These are phyloP conservation scores for Gossypium davidsonii DNA, from an alignment of 441 rosid species.

Conservation along the genomic window DNA sequence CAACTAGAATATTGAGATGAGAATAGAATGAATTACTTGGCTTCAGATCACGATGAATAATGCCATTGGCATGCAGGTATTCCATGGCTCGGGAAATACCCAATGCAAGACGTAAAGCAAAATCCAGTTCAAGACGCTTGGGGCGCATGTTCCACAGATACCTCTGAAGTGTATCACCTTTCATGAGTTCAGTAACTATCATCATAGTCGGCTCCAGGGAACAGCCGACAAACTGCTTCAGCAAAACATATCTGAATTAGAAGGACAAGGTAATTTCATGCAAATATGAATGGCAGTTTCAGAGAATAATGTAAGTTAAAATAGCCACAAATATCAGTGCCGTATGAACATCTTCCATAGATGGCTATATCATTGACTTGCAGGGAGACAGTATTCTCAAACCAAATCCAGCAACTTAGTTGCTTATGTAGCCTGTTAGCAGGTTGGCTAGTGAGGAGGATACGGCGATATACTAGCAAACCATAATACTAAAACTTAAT, in stretches of 20 bases:
- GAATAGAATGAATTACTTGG: slow-evolving; percentile 30
- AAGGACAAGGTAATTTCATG: background rate
- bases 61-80: slow-evolving; percentile 52
- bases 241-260: slow-evolving; percentile 11
- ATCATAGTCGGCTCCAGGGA: slow-evolving; percentile 47
- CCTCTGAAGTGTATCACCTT: slow-evolving; percentile 44
- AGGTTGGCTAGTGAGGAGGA: background rate
- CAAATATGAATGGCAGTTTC: background rate
- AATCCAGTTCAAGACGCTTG: slow-evolving; percentile 28
- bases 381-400: background rate
- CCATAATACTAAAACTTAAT: background rate
- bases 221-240: slow-evolving; percentile 53
- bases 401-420: background rate
- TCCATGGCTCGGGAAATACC: slow-evolving; percentile 65
- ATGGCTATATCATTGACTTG: background rate
- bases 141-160: slow-evolving; percentile 44
- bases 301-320: background rate
- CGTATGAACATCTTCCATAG: background rate
- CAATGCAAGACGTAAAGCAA: slow-evolving; percentile 41
- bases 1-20: background rate
- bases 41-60: slow-evolving; percentile 72
- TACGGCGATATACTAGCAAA: background rate
- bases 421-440: background rate
- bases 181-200: slow-evolving; percentile 52
- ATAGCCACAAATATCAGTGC: background rate